Percentiles rank a stretch among this genome's conserved stretches.
These are phyloP conservation scores for Fraxinus paxiana DNA, from an alignment of 305 asterid genomes.

Conservation along the genomic window DNA sequence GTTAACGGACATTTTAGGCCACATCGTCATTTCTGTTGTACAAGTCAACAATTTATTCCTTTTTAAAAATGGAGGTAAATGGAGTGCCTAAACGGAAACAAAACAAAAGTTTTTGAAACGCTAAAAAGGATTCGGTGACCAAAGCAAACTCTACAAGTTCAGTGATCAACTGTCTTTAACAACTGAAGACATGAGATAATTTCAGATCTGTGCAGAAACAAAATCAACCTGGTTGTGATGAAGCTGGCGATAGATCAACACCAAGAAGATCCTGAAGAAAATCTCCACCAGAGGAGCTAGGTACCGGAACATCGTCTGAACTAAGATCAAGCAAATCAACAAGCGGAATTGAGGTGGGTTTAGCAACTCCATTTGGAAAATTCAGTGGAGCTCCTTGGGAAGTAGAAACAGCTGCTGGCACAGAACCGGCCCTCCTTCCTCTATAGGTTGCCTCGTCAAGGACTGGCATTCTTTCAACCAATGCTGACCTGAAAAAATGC, in stretches of 20 bases:
- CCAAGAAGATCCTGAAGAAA: constrained; percentile 90
- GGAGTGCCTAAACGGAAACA: background rate
- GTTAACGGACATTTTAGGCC: background rate
- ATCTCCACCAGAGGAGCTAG: constrained; percentile 67
- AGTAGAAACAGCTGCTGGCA: constrained; percentile 68
- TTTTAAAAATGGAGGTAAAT: background rate
- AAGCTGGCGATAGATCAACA: constrained; percentile 53
- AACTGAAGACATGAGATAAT: background rate
- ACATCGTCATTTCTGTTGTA: background rate
- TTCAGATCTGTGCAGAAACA: constrained; percentile 3
- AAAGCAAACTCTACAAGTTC: background rate
- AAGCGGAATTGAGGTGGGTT: constrained; percentile 62
- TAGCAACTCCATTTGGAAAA: constrained; percentile 78
- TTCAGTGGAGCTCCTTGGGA: constrained; percentile 63
- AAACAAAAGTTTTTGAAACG: background rate
- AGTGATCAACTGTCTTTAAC: background rate
- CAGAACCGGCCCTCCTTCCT: constrained; percentile 77
- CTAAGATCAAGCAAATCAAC: constrained; percentile 81
- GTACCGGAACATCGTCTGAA: constrained; percentile 62
- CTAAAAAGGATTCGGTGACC: background rate
- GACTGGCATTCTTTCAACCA: constrained; percentile 95
- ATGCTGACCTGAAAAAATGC: constrained; percentile 55
- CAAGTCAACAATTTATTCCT: background rate
- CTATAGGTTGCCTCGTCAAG: constrained; percentile 86
- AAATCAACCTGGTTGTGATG: constrained; percentile 56